These are phyloP conservation scores for Neckera pumila DNA, from an alignment of 225 moss, liverwort and hornwort genomes.

Conservation along the genomic window DNA sequence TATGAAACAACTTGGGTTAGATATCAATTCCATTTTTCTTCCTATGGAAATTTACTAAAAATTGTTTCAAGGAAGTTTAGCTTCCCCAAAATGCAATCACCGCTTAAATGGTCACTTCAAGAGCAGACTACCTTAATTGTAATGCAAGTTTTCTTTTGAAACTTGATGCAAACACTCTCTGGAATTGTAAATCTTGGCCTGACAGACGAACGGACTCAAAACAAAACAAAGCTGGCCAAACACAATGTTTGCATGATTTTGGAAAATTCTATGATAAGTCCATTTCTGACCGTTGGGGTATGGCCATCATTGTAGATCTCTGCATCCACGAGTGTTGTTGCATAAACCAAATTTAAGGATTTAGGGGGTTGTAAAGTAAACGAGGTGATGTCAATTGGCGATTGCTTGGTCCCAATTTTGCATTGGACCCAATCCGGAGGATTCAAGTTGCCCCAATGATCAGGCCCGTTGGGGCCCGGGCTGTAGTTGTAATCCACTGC, in stretches of 20 bases:
- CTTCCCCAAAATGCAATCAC: no score
- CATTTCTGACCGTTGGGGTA: not conserved
- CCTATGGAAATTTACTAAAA: no score
- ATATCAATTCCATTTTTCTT: no score
- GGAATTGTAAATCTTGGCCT: not conserved
- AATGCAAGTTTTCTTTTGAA: not conserved
- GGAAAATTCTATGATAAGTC: not conserved
- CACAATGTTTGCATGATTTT: not conserved
- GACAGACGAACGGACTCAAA: accelerated
- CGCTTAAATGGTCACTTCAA: no score
- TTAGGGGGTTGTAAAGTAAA: accelerated
- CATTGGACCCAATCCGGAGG: not conserved
- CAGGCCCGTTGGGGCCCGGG: not conserved
- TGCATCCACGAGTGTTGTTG: not conserved
- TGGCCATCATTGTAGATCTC: not conserved
- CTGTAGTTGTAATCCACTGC: not conserved
- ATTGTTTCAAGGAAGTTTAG: no score
- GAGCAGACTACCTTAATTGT: not conserved
- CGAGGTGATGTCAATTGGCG: not conserved
- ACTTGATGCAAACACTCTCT: not conserved
- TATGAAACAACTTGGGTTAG: no score
- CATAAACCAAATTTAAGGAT: not conserved
- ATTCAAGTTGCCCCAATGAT: not conserved
- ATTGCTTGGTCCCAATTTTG: not conserved
- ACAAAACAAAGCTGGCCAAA: not conserved